Evolutionary conservation across 169 alveolate species (phyloP).

Genomic region (Plasmodium vivax): DNA sequence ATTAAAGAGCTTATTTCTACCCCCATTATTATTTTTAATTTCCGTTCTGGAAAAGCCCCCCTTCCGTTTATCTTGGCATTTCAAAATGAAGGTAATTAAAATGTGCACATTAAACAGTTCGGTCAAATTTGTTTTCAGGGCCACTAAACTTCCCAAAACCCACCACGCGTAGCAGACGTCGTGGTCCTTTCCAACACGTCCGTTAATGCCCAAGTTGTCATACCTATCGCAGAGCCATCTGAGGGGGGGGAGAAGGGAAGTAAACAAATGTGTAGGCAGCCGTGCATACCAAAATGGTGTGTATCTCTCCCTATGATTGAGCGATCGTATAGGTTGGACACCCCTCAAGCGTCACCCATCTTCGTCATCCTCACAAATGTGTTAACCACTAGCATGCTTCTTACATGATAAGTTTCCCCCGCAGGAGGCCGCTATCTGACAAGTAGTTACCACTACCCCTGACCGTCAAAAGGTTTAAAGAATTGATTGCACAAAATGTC

Average conservation of each 20-base stretch:
- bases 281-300: neutral
- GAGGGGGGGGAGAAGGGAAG: neutral
- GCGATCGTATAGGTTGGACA: neutral
- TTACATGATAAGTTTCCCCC: constrained; percentile 17
- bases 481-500: constrained; percentile 78
- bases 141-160: constrained; percentile 78
- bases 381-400: neutral
- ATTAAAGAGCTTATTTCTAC: constrained; percentile 13
- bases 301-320: neutral
- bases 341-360: neutral
- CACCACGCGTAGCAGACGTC: constrained; percentile 86
- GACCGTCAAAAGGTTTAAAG: constrained; percentile 14
- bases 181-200: constrained; percentile 80
- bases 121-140: constrained; percentile 14
- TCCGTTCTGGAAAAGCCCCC: constrained; percentile 67
- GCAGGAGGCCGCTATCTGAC: neutral
- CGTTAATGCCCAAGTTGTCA: constrained; percentile 77
- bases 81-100: constrained; percentile 34
- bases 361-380: neutral
- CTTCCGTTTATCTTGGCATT: constrained; percentile 43
- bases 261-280: neutral
- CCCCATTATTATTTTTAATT: neutral
- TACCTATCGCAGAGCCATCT: constrained; percentile 69
- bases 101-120: constrained; percentile 39
- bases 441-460: neutral